Evolutionary conservation across 306 rosid genomes (phyloP), one percentile per base, ranked within the genome.

Genomic region (Begonia masoniana): DNA sequence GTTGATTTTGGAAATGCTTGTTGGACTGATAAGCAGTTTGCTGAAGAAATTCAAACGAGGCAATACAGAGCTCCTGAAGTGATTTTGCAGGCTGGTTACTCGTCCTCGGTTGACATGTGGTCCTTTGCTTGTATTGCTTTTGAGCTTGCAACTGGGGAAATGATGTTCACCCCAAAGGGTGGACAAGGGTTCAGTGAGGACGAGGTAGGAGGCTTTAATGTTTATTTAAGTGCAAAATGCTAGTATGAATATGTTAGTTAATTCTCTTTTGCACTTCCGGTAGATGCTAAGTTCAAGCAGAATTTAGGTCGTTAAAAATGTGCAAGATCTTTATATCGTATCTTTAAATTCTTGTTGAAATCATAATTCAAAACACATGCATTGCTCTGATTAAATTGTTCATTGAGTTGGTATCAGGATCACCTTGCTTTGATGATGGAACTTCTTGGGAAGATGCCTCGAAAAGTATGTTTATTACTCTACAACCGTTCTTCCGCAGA

Each of bases 381-480:
- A 2, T 21, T 21, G 7, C 39, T 5, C 39, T 31, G 39, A 31
- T 31, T 31, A 31, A 31, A 31, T 31, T 31, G 39, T 50, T 47
- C 56, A n/a, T 48, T 65, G 15, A 62, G 50, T 69, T 78, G 71
- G 68, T 81, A 69, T 61, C 82, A 91, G 99, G 99, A 91, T 64
- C 96, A 91, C 68, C 95, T 91, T 54, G 97, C 97, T 61, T 58
- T 83, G 68, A 85, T 91, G 97, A 91, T 91, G 94, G 97, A 91
- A 68, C 92, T 91, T 60, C 94, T 91, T 15, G 95, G 95, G 56
- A 85, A 85, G 85, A 83, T 89, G 71, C 95, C 95, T 24, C 77
- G 87, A 60, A 85, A 80, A 84, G 97, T 89, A 61, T 58, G 61
- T 58, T 14, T 55, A 43, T 64, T 60, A 41, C 56, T 54, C 59